phyloP scores from a whole-genome alignment of 2,329 filamentous ascomycete species.

The Pseudopithomyces maydicus region DNA sequence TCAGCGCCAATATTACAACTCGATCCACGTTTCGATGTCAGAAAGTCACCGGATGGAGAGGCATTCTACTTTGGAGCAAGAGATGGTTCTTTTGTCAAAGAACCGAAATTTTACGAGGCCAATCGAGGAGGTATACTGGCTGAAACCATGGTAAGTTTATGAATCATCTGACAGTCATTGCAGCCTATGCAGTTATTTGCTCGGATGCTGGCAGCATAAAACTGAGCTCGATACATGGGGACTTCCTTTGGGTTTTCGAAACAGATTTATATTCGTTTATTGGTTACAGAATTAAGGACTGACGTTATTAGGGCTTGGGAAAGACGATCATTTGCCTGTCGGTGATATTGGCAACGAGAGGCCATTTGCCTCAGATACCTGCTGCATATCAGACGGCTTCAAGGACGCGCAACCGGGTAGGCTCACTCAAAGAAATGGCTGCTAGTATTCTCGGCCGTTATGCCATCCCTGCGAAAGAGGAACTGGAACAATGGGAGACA shows the following conservation, averaged over 20 bases:
- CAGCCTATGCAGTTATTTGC: too few relatives aligned
- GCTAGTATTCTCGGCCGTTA: constrained; percentile 70
- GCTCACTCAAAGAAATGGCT: constrained; percentile 75
- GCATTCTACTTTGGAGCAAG: constrained; percentile 74
- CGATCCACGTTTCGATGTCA: constrained; percentile 73
- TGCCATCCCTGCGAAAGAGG: constrained; percentile 71
- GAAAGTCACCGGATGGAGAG: constrained; percentile 64
- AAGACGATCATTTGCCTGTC: constrained; percentile 86
- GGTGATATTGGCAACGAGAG: constrained; percentile 73
- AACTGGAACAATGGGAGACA: constrained; percentile 60
- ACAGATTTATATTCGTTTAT: too few relatives aligned
- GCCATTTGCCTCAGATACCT: constrained; percentile 70
- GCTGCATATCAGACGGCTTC: constrained; percentile 59
- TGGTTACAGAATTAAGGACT: neutral
- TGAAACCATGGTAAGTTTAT: constrained; percentile 70
- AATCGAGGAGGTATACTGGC: constrained; percentile 77
- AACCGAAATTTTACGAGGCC: constrained; percentile 75
- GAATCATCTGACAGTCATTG: neutral
- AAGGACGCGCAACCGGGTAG: constrained; percentile 56
- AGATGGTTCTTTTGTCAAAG: constrained; percentile 64
- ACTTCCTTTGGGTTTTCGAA: too few relatives aligned
- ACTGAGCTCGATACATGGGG: neutral
- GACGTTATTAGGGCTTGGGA: constrained; percentile 56
- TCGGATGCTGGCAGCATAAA: too few relatives aligned
- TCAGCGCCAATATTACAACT: constrained; percentile 65